Conservation (phyloP, 768 basidiomycete species). For the Naematelia aurantialba region DNA sequence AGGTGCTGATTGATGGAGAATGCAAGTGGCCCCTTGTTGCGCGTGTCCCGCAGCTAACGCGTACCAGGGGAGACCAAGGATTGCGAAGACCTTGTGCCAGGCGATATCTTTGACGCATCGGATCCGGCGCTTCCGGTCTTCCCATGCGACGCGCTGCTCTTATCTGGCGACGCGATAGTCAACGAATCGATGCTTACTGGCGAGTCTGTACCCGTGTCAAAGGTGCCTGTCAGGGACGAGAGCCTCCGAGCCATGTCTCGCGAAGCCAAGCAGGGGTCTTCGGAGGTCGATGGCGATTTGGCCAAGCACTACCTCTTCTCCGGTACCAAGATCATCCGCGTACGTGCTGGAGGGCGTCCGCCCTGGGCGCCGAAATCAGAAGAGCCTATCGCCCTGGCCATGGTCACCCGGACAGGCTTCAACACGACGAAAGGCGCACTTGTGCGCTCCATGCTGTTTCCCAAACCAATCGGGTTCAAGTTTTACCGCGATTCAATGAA, state of each 20-base stretch:
- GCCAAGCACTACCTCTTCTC: slow-evolving; percentile 81
- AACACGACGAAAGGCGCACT: slow-evolving; percentile 96
- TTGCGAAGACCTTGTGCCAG: slow-evolving; percentile 78
- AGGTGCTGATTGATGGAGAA: slow-evolving; percentile 63
- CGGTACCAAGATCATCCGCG: slow-evolving; percentile 84
- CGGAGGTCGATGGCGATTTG: slow-evolving; percentile 56
- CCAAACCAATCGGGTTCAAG: slow-evolving; percentile 97
- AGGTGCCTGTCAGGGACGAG: slow-evolving; percentile 75
- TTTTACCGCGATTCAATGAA: slow-evolving; percentile 64
- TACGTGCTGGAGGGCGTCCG: slow-evolving; percentile 60
- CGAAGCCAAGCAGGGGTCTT: slow-evolving; percentile 56
- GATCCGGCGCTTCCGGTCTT: slow-evolving; percentile 67
- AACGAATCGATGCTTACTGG: slow-evolving; percentile 92
- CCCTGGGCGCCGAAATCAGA: slow-evolving; percentile 51
- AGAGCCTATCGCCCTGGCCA: slow-evolving; percentile 59
- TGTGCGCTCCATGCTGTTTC: slow-evolving; percentile 95
- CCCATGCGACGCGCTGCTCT: slow-evolving; percentile 85
- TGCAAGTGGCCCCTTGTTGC: slow-evolving; percentile 57
- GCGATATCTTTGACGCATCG: slow-evolving; percentile 87
- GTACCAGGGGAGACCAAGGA: slow-evolving; percentile 64
- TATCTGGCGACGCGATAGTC: slow-evolving; percentile 94
- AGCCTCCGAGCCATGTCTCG: slow-evolving; percentile 67
- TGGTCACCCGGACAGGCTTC: slow-evolving; percentile 88
- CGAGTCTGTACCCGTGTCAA: slow-evolving; percentile 95
- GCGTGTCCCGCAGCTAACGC: background rate